Base-by-base conservation (phyloP, 139 green algal species). In the Volvox reticuliferus region DNA sequence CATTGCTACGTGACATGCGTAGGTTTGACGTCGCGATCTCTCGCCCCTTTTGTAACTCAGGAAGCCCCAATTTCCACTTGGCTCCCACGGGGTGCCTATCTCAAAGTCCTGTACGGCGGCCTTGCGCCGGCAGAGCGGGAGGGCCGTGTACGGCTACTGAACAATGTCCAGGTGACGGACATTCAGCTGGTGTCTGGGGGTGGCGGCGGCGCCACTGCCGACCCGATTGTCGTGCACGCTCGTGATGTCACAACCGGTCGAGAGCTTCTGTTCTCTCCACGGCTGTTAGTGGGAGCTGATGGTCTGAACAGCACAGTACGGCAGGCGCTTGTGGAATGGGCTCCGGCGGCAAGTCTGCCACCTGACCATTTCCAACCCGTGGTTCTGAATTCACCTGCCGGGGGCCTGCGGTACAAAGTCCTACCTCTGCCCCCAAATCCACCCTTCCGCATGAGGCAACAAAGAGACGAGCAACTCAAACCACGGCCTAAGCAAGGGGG, bases 211-310 rank as follows among this genome's bases (percentile, higher is more conserved):
- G 18, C 12, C 76, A 82, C 76, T 18, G 33, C 33, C 33, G 33
- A 20, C 76, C 36, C 78, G 21, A 84, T 84, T 65, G 30, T 73
- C 32, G 30, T 73, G 61, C 30, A 65, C 36, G 79, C 50, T 24
- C 50, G 26, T 1, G 50, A 86, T 24, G 44, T 26, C 36, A n/a
- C 19, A 5, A 83, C 5, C 50, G 69, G 69, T 55, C n/a, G 14
- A 1, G 24, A 32, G 0, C 5, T 73, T 28, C 24, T 21, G 0
- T 93, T 91, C 63, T 76, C 78, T 63, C 84, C 90, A 3, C 50
- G 90, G 24, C 84, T 93, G 84, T 86, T 93, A 37, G 77, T 93
- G 83, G 90, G 85, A 9, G 84, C 85, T 5, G 90, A 93, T 37
- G 90, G 90, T 26, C 5, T 88, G 13, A 65, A 76, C 33, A 89